Evolutionary conservation across 306 rosid genomes (phyloP).

Genomic region (Calophaca sinica): DNA sequence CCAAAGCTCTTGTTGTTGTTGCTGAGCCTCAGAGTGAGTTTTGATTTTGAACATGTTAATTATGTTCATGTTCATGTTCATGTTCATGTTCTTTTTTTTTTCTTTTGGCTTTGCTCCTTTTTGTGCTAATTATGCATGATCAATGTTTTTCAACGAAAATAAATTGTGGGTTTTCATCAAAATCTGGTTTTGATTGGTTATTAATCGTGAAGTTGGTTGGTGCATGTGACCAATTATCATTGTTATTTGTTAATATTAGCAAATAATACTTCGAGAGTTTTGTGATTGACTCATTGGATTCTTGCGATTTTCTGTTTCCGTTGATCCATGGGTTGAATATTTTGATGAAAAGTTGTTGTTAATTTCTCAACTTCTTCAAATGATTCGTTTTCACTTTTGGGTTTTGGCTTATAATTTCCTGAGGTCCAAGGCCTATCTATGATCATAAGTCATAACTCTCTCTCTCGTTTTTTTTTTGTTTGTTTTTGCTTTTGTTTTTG

Average conservation of each 20-base stretch:
- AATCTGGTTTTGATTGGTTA: slow-evolving; percentile 9
- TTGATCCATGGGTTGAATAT: neutral
- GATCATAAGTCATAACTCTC: neutral
- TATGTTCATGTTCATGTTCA: no score
- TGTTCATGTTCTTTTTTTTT: no score
- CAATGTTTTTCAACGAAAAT: neutral
- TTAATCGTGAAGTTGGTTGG: no score
- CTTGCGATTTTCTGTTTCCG: neutral
- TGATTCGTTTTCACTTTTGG: neutral
- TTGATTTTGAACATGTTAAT: neutral
- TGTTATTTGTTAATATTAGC: no score
- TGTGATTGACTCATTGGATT: no score
- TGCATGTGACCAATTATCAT: no score
- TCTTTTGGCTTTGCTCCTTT: neutral
- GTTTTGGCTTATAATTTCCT: neutral
- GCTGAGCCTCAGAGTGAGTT: slow-evolving; percentile 46
- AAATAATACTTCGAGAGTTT: no score
- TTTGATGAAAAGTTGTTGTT: neutral
- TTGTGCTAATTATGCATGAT: neutral
- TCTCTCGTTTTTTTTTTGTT: no score
- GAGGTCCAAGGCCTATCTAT: no score
- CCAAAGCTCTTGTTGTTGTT: slow-evolving; percentile 50
- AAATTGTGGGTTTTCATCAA: slow-evolving; percentile 26
- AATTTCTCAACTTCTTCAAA: neutral
- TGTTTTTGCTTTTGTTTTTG: no score